These are phyloP conservation scores for Vickermania spadyakhi DNA, from an alignment of 208 protist genomes.

Conservation along the genomic window DNA sequence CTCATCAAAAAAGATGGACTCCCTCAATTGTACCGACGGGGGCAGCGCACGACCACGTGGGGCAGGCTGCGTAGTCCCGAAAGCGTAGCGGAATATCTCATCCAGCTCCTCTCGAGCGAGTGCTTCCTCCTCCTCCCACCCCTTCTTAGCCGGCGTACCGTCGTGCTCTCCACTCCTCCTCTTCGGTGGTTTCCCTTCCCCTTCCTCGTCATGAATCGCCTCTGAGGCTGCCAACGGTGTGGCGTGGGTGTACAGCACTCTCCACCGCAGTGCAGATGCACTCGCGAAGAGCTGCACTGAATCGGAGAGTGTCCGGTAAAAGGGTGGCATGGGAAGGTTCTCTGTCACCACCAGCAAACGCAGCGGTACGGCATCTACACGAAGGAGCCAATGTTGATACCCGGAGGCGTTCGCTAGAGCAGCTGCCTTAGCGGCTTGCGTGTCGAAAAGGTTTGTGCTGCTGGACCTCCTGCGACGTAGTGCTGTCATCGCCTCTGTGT, in stretches of 20 bases:
- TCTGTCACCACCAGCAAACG: constrained; percentile 72
- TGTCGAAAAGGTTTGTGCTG: constrained; percentile 4
- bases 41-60: too few relatives aligned
- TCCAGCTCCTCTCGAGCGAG: too few relatives aligned
- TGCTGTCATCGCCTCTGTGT: neutral
- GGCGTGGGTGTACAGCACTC: constrained; percentile 12
- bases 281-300: constrained; percentile 42
- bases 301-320: constrained; percentile 62
- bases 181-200: too few relatives aligned
- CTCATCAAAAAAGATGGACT: too few relatives aligned
- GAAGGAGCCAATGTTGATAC: constrained; percentile 26
- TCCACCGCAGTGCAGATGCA: constrained; percentile 59
- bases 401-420: neutral
- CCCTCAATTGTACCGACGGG: too few relatives aligned
- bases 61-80: too few relatives aligned
- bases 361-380: constrained; percentile 73
- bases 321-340: constrained; percentile 42
- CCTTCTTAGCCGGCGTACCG: too few relatives aligned
- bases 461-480: neutral
- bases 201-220: too few relatives aligned
- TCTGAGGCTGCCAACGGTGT: too few relatives aligned
- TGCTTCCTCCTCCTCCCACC: too few relatives aligned
- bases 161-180: too few relatives aligned
- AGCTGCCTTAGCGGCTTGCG: neutral
- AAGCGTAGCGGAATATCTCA: too few relatives aligned